These are phyloP conservation scores for Pulveroboletus ravenelii DNA, from an alignment of 768 basidiomycete species.

Conservation along the genomic window DNA sequence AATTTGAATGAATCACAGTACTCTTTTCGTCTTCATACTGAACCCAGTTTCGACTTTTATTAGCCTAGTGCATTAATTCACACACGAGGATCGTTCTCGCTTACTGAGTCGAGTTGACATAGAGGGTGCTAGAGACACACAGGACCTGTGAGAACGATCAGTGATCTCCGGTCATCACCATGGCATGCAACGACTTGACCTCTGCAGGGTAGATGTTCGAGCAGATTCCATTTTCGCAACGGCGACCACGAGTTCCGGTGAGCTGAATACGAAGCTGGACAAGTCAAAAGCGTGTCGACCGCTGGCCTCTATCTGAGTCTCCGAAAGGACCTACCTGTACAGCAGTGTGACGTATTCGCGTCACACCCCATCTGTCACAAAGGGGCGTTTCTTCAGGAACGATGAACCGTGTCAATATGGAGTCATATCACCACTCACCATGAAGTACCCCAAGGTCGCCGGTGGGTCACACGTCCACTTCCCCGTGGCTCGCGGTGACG, in stretches of 20 bases:
- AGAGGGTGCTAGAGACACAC: conserved; percentile 22
- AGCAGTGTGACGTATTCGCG: not conserved
- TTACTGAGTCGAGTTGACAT: conserved; percentile 17
- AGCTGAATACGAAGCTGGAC: too few relatives aligned
- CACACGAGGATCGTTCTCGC: conserved; percentile 1
- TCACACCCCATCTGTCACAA: conserved; percentile 30
- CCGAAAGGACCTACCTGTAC: too few relatives aligned
- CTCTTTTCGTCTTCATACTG: not conserved
- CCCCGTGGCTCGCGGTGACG: not conserved
- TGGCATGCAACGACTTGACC: conserved; percentile 32
- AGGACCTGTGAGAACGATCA: conserved; percentile 18
- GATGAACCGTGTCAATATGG: conserved; percentile 9
- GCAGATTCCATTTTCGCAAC: conserved; percentile 34
- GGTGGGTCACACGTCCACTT: conserved; percentile 14
- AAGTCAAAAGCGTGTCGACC: too few relatives aligned
- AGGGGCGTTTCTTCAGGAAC: not conserved
- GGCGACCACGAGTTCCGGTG: too few relatives aligned
- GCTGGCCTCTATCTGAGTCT: too few relatives aligned
- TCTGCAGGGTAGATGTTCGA: conserved; percentile 55
- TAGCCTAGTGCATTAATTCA: not conserved
- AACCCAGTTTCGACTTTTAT: not conserved
- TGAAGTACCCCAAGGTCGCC: conserved; percentile 32
- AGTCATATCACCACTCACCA: not conserved
- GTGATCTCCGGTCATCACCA: not conserved
- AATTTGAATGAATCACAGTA: not conserved